phyloP scores from a whole-genome alignment of 352 stramenopile genomes.

The Globisporangium cystogenes region DNA sequence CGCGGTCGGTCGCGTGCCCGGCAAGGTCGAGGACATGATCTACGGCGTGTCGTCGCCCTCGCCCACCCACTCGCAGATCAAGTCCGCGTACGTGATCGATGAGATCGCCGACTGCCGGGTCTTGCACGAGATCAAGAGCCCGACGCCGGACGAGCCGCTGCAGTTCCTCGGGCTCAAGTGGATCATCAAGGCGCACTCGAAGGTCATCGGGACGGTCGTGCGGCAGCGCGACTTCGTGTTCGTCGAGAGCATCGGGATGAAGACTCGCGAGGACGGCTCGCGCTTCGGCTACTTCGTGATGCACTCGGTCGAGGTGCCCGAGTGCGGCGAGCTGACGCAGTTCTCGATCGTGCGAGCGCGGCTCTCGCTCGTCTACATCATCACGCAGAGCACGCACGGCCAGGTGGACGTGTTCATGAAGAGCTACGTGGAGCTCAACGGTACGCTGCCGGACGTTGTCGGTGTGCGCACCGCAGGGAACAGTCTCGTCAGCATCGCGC shows the following conservation, averaged over 20 bases:
- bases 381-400: slow-evolving; percentile 18
- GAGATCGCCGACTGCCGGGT: slow-evolving; percentile 30
- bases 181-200: slow-evolving; percentile 14
- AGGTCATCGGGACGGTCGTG: slow-evolving; percentile 20
- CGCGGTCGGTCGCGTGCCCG: slow-evolving; percentile 30
- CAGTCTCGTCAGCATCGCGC: slow-evolving; percentile 18
- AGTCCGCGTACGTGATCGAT: slow-evolving; percentile 29
- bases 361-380: slow-evolving; percentile 35
- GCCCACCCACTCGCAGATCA: slow-evolving; percentile 22
- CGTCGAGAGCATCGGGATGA: slow-evolving; percentile 43
- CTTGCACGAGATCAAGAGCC: slow-evolving; percentile 27
- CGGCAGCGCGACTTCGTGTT: slow-evolving; percentile 47
- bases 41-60: slow-evolving; percentile 36
- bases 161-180: slow-evolving; percentile 44
- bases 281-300: slow-evolving; percentile 51
- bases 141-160: slow-evolving; percentile 35
- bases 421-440: slow-evolving; percentile 32
- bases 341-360: slow-evolving; percentile 38
- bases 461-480: slow-evolving; percentile 19
- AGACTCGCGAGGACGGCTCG: slow-evolving; percentile 25
- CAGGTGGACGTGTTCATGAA: slow-evolving; percentile 47
- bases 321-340: slow-evolving; percentile 19
- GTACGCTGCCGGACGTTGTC: slow-evolving; percentile 31
- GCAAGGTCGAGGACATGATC: slow-evolving; percentile 52
- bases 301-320: slow-evolving; percentile 53